Percentiles rank a stretch among this genome's conserved stretches.
Evolutionary conservation across 2,329 filamentous ascomycete genomes (phyloP).

Genomic region (Colletotrichum destructivum): DNA sequence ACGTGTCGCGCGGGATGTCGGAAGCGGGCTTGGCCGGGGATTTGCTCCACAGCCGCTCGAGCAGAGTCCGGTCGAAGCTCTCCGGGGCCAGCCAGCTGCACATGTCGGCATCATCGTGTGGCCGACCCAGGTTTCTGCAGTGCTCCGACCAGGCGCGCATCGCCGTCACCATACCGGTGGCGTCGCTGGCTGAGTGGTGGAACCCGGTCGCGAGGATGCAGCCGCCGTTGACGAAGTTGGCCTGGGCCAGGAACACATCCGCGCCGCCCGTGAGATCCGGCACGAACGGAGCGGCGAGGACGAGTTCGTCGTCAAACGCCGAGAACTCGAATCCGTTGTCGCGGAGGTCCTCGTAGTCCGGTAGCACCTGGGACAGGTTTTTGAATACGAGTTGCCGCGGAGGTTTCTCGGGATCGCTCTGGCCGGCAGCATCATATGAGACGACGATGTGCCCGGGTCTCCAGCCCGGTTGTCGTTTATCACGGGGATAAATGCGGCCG

Average conservation of each 20-base stretch:
- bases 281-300: conserved; percentile 45
- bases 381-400: conserved; percentile 46
- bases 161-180: conserved; percentile 48
- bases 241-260: conserved; percentile 49
- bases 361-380: conserved; percentile 47
- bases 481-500: conserved; percentile 53
- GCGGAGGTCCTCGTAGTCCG: conserved; percentile 44
- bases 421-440: conserved; percentile 40
- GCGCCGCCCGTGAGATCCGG: conserved; percentile 43
- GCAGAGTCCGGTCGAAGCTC: conserved; percentile 50
- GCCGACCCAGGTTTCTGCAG: conserved; percentile 47
- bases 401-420: background rate
- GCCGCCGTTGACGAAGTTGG: conserved; percentile 51
- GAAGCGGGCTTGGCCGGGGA: conserved; percentile 44
- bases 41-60: conserved; percentile 48
- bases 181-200: conserved; percentile 44
- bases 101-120: conserved; percentile 12
- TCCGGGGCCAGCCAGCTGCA: conserved; percentile 50
- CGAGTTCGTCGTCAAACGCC: conserved; percentile 47
- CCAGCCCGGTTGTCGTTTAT: conserved; percentile 49
- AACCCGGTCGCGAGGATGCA: conserved; percentile 45
- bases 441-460: conserved; percentile 46
- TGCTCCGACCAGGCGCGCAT: conserved; percentile 51
- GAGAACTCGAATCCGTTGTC: conserved; percentile 48
- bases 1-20: conserved; percentile 42